Base-by-base conservation (phyloP, 495 filamentous ascomycete species). In the Aspergillus wentii region DNA sequence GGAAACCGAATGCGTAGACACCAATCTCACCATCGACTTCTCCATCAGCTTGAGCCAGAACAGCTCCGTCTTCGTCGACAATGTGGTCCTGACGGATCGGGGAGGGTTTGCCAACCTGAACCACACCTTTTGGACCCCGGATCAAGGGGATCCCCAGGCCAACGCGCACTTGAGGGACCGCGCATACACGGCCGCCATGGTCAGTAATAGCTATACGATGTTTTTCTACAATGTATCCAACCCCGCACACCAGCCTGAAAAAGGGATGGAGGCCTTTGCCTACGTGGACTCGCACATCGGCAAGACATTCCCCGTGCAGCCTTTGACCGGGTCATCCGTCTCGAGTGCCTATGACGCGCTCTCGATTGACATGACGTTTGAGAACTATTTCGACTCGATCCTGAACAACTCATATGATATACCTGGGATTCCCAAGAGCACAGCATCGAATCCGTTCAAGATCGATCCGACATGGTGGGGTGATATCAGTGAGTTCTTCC, bases 21-120 rank as follows among this genome's bases (percentile, higher is more conserved):
- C 54, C 4, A 73, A 75, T 37, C 14, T 72, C 17, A 70, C 62
- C 4, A 17, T 72, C 6, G 58, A 71, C 26, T 69, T 54, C 33
- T 53, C 15, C 3, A 37, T 52, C 1, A 13, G 15, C 8, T 21
- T 1, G 23, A 30, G 1, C n/a, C n/a, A 42, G 15, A 33, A 14
- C 14, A 36, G 28, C 27, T n/a, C 30, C 6, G 26, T 30, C 3
- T 18, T 48, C 2, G n/a, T 21, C 10, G 39, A 64, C 32, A n/a
- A n/a, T n/a, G 28, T 61, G 8, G 27, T 51, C 0, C 39, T 72
- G 8, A 57, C 49, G 0, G 69, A 74, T 43, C 46, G 51, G 0
- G 68, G 68, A 3, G 71, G 71, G 2, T 70, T 74, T 33, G 39
- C 40, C 3, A 43, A 57, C 13, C 33, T 69, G 8, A 55, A 58